phyloP scores from a whole-genome alignment of 2,329 filamentous ascomycete species.

The Falciphora oryzae region DNA sequence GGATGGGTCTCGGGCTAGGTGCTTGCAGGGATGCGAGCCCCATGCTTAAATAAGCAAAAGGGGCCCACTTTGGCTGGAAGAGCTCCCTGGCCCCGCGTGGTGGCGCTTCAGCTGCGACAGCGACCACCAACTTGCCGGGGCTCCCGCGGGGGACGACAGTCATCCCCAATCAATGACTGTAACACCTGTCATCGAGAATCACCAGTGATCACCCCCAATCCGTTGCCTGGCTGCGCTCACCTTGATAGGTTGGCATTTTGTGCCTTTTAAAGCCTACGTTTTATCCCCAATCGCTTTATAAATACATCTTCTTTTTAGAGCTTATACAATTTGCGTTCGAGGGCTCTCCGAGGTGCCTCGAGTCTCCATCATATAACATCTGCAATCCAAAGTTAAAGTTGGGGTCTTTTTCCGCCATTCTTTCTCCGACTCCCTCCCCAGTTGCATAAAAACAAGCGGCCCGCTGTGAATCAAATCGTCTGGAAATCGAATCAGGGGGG shows the following conservation, averaged over 20 bases:
- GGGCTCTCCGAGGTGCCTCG: too few relatives aligned
- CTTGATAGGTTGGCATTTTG: background rate
- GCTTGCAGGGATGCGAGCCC: too few relatives aligned
- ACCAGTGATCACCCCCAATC: background rate
- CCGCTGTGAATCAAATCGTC: too few relatives aligned
- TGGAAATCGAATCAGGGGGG: too few relatives aligned
- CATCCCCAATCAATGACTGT: background rate
- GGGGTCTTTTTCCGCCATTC: background rate
- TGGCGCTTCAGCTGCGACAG: background rate
- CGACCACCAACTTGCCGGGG: too few relatives aligned
- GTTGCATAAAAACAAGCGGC: background rate
- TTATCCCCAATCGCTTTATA: too few relatives aligned
- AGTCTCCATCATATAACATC: too few relatives aligned
- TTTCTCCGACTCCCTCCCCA: background rate
- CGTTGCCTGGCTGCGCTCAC: background rate
- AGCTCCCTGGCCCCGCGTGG: background rate
- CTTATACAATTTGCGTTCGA: too few relatives aligned
- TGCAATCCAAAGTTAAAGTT: background rate
- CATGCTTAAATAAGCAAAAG: background rate
- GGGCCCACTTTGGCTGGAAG: background rate
- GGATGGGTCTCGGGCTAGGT: background rate
- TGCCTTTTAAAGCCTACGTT: background rate
- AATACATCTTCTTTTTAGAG: too few relatives aligned
- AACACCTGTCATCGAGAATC: conserved; percentile 1
- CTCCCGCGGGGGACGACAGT: too few relatives aligned